phyloP scores from a whole-genome alignment of 306 rosid species.

The Potentilla sterilis region DNA sequence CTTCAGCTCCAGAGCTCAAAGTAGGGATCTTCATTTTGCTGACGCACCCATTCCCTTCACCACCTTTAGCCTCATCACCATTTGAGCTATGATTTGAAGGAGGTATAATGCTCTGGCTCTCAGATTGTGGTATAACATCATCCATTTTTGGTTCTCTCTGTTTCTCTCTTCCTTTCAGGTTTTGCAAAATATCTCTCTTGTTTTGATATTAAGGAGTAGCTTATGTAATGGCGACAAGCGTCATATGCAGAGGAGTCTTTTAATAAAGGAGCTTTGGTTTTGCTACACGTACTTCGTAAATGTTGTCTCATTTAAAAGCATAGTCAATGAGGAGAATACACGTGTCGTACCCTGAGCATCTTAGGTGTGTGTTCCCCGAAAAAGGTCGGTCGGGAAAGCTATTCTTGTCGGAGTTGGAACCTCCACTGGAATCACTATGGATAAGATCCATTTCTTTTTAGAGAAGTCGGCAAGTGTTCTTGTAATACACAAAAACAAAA shows the following conservation, averaged over 20 bases:
- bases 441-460: not conserved
- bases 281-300: slow-evolving; percentile 23
- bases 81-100: slow-evolving; percentile 2
- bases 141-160: slow-evolving; percentile 27
- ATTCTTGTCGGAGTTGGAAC: slow-evolving; percentile 1
- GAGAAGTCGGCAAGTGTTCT: not conserved
- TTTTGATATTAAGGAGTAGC: not conserved
- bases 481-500: not conserved
- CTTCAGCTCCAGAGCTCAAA: slow-evolving; percentile 16
- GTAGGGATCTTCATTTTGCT: slow-evolving; percentile 13
- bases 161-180: not conserved
- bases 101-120: slow-evolving; percentile 1
- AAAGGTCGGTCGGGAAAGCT: slow-evolving; percentile 3
- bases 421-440: not conserved
- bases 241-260: not conserved
- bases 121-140: slow-evolving; percentile 22
- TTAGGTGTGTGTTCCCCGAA: not conserved
- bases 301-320: slow-evolving; percentile 3
- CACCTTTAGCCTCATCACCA: not conserved
- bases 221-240: slow-evolving; percentile 10
- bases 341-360: not conserved
- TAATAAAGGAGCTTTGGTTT: not conserved
- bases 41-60: slow-evolving; percentile 11
- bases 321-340: slow-evolving; percentile 4
- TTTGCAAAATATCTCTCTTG: not conserved